Evolutionary conservation across 305 asterid genomes (phyloP).

Genomic region (Fraxinus sp.): DNA sequence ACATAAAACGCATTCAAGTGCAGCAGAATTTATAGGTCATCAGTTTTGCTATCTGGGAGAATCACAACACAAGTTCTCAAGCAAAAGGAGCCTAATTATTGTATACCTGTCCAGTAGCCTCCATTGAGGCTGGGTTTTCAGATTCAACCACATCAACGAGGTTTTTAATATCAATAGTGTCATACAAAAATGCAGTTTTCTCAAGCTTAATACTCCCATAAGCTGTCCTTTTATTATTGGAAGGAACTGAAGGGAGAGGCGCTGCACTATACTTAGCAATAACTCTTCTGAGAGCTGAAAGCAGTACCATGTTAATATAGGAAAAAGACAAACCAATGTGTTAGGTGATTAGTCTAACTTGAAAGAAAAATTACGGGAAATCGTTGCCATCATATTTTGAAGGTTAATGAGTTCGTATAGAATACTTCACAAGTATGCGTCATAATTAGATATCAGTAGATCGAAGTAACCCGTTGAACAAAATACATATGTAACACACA

Average conservation of each 20-base stretch:
- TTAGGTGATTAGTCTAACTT: neutral
- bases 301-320: conserved; percentile 23
- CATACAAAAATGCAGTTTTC: conserved; percentile 51
- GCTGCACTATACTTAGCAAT: conserved; percentile 55
- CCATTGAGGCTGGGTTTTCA: conserved; percentile 81
- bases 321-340: neutral
- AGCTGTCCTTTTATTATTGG: conserved; percentile 57
- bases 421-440: neutral
- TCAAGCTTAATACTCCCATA: conserved; percentile 65
- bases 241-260: conserved; percentile 60
- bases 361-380: neutral
- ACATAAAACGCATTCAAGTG: conserved; percentile 19
- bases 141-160: conserved; percentile 45
- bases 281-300: conserved; percentile 81
- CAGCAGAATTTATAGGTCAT: conserved; percentile 21
- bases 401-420: neutral
- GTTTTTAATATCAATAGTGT: conserved; percentile 39
- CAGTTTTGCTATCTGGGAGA: conserved; percentile 24
- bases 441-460: neutral
- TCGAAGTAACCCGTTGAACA: neutral
- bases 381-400: conserved; percentile 2
- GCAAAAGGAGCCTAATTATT: conserved; percentile 11
- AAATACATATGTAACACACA: neutral
- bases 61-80: conserved; percentile 8
- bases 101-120: conserved; percentile 75